Conservation (phyloP, 805 yeast species). For the Metschnikowia matae region DNA sequence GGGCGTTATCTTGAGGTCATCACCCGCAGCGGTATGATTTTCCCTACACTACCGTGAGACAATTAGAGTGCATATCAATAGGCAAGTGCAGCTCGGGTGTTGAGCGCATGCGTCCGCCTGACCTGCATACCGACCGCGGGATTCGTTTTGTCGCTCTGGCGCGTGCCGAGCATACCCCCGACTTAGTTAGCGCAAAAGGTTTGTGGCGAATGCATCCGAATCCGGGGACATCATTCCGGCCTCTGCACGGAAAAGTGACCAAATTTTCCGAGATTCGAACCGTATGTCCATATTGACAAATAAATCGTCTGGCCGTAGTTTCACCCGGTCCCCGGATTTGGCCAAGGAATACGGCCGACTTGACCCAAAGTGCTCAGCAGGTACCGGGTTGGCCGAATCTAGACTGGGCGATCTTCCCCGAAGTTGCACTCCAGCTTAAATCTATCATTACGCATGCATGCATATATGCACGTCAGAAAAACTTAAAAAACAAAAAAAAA, state of each 20-base stretch:
- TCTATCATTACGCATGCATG: not conserved
- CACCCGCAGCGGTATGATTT: not conserved
- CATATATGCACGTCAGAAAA: not conserved
- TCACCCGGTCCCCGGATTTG: no score
- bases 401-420: not conserved
- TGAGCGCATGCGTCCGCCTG: not conserved
- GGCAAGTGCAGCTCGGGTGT: not conserved
- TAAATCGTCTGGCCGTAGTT: no score
- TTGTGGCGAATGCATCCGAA: not conserved
- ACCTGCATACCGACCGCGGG: not conserved
- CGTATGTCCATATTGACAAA: no score
- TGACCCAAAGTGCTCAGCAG: not conserved
- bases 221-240: not conserved
- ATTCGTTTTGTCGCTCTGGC: not conserved
- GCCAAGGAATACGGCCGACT: not conserved
- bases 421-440: not conserved
- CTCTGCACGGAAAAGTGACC: not conserved
- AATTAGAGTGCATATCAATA: not conserved
- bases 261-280: not conserved
- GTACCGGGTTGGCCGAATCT: not conserved
- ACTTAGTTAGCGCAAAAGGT: not conserved
- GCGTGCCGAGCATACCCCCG: not conserved
- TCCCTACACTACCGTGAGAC: constrained; percentile 3
- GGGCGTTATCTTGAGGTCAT: not conserved
- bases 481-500: not conserved